A percentile compares a stretch with the other conserved stretches of the same genome.
phyloP scores from a whole-genome alignment of 2,329 filamentous ascomycete genomes.

The Macrophomina tecta region DNA sequence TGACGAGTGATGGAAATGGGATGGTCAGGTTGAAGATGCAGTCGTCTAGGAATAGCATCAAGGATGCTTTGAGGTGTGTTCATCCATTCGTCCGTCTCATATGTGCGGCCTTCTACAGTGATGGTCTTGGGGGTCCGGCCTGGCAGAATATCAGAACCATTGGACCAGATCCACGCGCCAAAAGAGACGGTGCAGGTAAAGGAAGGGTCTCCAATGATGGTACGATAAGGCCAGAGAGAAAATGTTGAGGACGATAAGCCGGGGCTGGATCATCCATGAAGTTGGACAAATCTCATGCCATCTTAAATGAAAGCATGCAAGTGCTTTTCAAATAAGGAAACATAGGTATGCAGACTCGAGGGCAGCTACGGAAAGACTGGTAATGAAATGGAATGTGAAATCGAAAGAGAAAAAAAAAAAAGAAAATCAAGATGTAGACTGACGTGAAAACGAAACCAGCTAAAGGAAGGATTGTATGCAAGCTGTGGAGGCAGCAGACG shows the following conservation, averaged over 20 bases:
- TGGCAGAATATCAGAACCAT: background rate
- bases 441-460: no score
- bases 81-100: conserved; percentile 79
- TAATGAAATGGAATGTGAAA: background rate
- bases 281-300: no score
- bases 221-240: background rate
- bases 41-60: conserved; percentile 72
- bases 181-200: background rate
- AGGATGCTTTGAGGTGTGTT: conserved; percentile 82
- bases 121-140: conserved; percentile 45
- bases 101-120: conserved; percentile 67
- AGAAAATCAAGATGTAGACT: background rate
- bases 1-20: conserved; percentile 88
- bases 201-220: background rate
- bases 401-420: background rate
- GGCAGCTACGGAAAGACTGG: background rate
- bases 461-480: background rate
- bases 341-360: background rate
- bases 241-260: background rate
- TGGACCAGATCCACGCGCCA: background rate
- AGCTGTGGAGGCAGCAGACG: background rate
- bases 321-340: background rate
- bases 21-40: conserved; percentile 93
- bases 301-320: background rate
- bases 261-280: background rate